Base-by-base conservation (phyloP, 2,329 filamentous ascomycete species). In the Orbilia javanica region DNA sequence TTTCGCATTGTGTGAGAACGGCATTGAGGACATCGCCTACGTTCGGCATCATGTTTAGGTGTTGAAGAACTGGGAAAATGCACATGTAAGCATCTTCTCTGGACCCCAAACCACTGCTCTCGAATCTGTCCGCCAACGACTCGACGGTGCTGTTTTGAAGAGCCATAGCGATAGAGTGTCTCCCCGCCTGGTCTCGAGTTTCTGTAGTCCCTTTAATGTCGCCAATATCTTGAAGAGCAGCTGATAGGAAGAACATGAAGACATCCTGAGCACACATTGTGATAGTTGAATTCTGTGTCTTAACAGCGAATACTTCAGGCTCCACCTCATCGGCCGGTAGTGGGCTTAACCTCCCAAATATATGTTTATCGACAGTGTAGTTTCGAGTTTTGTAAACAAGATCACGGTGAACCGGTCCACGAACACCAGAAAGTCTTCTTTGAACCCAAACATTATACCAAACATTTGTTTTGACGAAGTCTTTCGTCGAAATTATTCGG, bases 1-100 rank as follows among this genome's bases (percentile, higher is more conserved):
- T 53, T 20, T 70, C 65, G 6, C 57, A 50, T 39, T 65, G 65
- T 4, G 36, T 50, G n/a, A 69, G 20, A 34, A 29, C 57, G 2
- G 72, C 72, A 4, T 70, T 48, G 7, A 76, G 53, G 0, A 70
- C 57, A 15, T 65, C 57, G 50, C 69, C 52, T 20, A 77, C 20
- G 13, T 44, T 39, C 13, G 73, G 66, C 66, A 77, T 57, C 42
- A 60, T 77, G 10, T 62, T 39, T 8, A 70, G 50, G 7, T 53
- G 57, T 8, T 66, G 81, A 4, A 83, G 74, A 0, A 82, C 81
- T 31, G 83, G 82, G 34, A 83, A 81, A 27, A 83, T 82, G 69
- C 80, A 79, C 65, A 82, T 72, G 50, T 82, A 83, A 13, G 82
- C 72, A 20, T 83, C 80, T 27, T 81, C 79, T 5, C 81, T 42